phyloP scores from a whole-genome alignment of 352 stramenopile genomes.

The Phytophthora quininea region DNA sequence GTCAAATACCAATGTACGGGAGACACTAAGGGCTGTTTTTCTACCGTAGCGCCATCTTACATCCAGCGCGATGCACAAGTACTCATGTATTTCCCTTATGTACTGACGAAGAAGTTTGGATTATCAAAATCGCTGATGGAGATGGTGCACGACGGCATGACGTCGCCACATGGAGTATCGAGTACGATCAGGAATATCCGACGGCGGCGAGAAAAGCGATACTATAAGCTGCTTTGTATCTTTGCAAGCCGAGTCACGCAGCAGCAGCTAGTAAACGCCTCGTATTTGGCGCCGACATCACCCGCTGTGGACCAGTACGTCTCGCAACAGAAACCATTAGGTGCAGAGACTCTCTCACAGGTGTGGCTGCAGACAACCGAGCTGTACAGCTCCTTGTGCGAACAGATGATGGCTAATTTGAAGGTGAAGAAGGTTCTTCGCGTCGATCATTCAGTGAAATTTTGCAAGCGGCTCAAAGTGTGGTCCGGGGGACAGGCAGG shows the following conservation, averaged over 20 bases:
- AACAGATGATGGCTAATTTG: neutral
- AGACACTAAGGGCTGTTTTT: neutral
- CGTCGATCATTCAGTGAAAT: conserved; percentile 4
- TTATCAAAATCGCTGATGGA: conserved; percentile 7
- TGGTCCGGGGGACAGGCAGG: conserved; percentile 4
- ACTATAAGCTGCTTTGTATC: conserved; percentile 3
- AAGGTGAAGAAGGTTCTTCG: conserved; percentile 2
- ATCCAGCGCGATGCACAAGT: neutral
- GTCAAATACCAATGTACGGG: neutral
- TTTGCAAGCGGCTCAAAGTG: conserved; percentile 8
- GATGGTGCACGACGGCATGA: conserved; percentile 5
- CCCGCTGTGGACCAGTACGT: neutral
- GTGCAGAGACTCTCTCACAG: neutral
- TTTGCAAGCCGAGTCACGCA: neutral
- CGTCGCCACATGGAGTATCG: conserved; percentile 1
- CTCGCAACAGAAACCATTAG: neutral
- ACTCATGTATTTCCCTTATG: neutral
- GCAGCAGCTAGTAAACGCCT: neutral
- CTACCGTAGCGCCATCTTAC: neutral
- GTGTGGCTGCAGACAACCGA: neutral
- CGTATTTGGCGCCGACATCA: neutral
- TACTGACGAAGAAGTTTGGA: conserved; percentile 4
- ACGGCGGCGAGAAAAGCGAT: conserved; percentile 3
- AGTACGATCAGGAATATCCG: conserved; percentile 5
- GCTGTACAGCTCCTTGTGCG: conserved; percentile 1